Percentiles rank a stretch among this genome's conserved stretches.
Conservation (phyloP, 2,329 filamentous ascomycete species). For the Neodidymelliopsis sp. region DNA sequence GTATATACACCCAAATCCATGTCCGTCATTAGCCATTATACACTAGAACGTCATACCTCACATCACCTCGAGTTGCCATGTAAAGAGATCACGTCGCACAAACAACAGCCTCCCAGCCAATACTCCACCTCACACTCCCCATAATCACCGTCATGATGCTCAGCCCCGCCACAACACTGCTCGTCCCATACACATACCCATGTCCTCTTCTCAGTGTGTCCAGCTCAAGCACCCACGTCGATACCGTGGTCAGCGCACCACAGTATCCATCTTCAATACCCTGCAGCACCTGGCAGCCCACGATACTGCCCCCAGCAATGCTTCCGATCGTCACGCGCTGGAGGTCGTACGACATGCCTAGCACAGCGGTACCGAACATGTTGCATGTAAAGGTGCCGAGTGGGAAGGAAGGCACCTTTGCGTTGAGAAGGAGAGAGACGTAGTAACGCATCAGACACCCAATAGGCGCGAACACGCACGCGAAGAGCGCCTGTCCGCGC, state of each 20-base stretch:
- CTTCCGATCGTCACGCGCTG: constrained; percentile 66
- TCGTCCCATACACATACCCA: constrained; percentile 72
- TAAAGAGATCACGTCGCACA: constrained; percentile 44
- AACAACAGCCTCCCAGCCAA: constrained; percentile 49
- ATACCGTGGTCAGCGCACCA: constrained; percentile 57
- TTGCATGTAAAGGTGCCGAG: constrained; percentile 88
- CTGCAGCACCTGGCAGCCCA: constrained; percentile 57
- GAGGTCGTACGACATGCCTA: constrained; percentile 81
- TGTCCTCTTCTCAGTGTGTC: constrained; percentile 53
- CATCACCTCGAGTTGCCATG: too few species aligned
- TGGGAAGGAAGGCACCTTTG: constrained; percentile 71
- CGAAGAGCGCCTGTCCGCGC: constrained; percentile 78
- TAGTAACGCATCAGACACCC: constrained; percentile 82
- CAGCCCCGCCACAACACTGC: constrained; percentile 67
- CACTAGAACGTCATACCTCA: too few species aligned
- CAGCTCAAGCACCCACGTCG: constrained; percentile 58
- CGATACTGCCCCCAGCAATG: constrained; percentile 48
- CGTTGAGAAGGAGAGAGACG: constrained; percentile 74
- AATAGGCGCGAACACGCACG: constrained; percentile 81
- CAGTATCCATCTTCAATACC: constrained; percentile 59
- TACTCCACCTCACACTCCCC: constrained; percentile 76
- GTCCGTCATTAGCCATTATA: not conserved
- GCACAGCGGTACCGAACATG: constrained; percentile 74
- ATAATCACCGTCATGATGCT: constrained; percentile 72
- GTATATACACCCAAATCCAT: not conserved